Conservation (phyloP, 1,139 yeast species). For the Taphrina flavorubra region DNA sequence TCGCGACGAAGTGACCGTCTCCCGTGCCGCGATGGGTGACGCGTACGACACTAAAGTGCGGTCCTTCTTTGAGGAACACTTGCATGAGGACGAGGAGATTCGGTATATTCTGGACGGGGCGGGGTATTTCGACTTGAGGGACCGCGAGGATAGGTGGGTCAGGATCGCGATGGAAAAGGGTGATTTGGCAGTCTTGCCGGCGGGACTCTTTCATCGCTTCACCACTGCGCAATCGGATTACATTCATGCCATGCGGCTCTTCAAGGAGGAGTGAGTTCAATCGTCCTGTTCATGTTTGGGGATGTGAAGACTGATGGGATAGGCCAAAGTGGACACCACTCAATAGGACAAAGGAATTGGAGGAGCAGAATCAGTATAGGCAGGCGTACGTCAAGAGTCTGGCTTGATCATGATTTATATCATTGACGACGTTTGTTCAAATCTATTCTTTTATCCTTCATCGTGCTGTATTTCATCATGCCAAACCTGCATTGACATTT, state of each 20-base stretch:
- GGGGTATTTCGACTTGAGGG: conserved; percentile 90
- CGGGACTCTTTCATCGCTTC: conserved; percentile 46
- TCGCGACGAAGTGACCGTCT: conserved; percentile 72
- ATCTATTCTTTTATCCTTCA: no score
- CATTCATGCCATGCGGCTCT: conserved; percentile 79
- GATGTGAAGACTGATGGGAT: neutral
- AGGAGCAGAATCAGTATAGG: conserved; percentile 55
- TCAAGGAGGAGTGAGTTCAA: conserved; percentile 68
- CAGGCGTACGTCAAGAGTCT: conserved; percentile 53
- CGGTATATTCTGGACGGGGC: conserved; percentile 87
- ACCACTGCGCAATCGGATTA: conserved; percentile 69
- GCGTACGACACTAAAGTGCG: conserved; percentile 70
- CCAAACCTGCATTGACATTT: no score
- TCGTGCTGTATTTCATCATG: no score
- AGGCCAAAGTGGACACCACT: conserved; percentile 91
- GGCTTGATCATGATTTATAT: conserved; percentile 46
- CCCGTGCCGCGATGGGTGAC: conserved; percentile 65
- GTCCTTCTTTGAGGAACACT: conserved; percentile 80
- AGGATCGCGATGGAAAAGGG: conserved; percentile 67
- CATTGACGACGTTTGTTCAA: no score
- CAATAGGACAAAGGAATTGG: conserved; percentile 59
- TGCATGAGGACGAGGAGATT: conserved; percentile 97
- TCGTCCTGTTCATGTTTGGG: neutral
- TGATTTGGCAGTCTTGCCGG: conserved; percentile 60
- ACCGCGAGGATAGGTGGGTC: conserved; percentile 73